These are phyloP conservation scores for Penicillium tannophilum DNA, from an alignment of 495 filamentous ascomycete genomes.

Conservation along the genomic window DNA sequence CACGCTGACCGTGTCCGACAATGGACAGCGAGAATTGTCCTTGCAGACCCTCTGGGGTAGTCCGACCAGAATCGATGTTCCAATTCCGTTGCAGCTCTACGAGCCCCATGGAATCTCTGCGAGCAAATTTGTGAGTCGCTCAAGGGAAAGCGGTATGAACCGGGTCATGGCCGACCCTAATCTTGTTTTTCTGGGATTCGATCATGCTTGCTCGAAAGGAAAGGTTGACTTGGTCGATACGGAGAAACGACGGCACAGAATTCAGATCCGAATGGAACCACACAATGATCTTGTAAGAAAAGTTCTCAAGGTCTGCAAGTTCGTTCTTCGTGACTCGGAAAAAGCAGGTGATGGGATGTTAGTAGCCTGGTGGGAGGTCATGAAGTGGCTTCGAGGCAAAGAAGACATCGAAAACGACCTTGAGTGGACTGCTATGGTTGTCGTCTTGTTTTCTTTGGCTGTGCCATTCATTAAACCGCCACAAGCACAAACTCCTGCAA, in stretches of 20 bases:
- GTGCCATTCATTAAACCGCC: constrained; percentile 49
- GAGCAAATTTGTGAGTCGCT: constrained; percentile 31
- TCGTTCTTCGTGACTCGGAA: constrained; percentile 58
- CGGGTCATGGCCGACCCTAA: constrained; percentile 54
- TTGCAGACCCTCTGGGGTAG: constrained; percentile 77
- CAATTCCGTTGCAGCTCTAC: constrained; percentile 48
- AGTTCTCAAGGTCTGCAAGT: constrained; percentile 61
- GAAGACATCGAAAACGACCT: constrained; percentile 53
- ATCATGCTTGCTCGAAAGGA: constrained; percentile 52
- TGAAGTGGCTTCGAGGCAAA: constrained; percentile 63
- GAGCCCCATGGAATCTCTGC: constrained; percentile 44
- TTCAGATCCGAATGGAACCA: constrained; percentile 68
- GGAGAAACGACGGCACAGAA: constrained; percentile 59
- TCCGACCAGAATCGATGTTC: constrained; percentile 57
- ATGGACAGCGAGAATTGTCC: constrained; percentile 64
- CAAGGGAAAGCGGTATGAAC: constrained; percentile 55
- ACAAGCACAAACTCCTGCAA: constrained; percentile 37
- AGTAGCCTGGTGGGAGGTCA: constrained; percentile 74
- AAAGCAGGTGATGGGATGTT: constrained; percentile 65
- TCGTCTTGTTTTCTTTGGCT: constrained; percentile 68
- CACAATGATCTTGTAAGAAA: constrained; percentile 59
- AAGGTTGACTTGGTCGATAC: constrained; percentile 66
- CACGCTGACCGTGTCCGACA: constrained; percentile 65
- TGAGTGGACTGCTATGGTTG: constrained; percentile 80
- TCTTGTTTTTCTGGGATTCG: constrained; percentile 43